These are phyloP conservation scores for Bremia lactucae DNA, from an alignment of 352 stramenopile genomes.

Conservation along the genomic window DNA sequence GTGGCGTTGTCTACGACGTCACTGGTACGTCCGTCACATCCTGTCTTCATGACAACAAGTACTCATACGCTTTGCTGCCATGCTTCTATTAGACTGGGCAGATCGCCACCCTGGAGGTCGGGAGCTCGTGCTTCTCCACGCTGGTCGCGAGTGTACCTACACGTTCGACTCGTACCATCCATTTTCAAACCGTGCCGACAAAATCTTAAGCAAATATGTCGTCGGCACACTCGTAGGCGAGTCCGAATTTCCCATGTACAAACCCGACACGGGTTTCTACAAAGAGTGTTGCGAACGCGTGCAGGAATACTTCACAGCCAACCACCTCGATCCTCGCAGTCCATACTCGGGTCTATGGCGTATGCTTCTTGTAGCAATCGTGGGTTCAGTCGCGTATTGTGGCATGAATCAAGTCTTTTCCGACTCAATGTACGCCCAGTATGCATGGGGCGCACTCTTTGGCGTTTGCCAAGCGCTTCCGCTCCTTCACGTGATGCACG, in stretches of 20 bases:
- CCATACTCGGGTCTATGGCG: conserved; percentile 75
- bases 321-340: conserved; percentile 83
- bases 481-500: conserved; percentile 89
- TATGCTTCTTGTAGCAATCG: conserved; percentile 71
- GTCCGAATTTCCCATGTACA: conserved; percentile 86
- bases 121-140: conserved; percentile 73
- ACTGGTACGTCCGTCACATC: conserved; percentile 36
- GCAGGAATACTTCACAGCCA: conserved; percentile 81
- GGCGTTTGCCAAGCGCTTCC: conserved; percentile 83
- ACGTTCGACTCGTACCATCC: conserved; percentile 89
- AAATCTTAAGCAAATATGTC: conserved; percentile 77
- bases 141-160: conserved; percentile 75
- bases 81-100: conserved; percentile 55
- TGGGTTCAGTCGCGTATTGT: conserved; percentile 55
- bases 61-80: too few relatives aligned
- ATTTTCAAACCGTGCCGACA: conserved; percentile 75
- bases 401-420: conserved; percentile 66
- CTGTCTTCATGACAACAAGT: background rate
- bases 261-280: conserved; percentile 88
- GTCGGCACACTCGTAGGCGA: conserved; percentile 68
- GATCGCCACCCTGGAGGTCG: conserved; percentile 74
- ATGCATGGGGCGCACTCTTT: conserved; percentile 73
- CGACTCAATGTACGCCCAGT: conserved; percentile 44
- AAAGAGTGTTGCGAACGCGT: conserved; percentile 76
- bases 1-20: conserved; percentile 91